Evolutionary conservation across 176 grass and related monocot genomes (phyloP).

Genomic region (Musa beccarii): DNA sequence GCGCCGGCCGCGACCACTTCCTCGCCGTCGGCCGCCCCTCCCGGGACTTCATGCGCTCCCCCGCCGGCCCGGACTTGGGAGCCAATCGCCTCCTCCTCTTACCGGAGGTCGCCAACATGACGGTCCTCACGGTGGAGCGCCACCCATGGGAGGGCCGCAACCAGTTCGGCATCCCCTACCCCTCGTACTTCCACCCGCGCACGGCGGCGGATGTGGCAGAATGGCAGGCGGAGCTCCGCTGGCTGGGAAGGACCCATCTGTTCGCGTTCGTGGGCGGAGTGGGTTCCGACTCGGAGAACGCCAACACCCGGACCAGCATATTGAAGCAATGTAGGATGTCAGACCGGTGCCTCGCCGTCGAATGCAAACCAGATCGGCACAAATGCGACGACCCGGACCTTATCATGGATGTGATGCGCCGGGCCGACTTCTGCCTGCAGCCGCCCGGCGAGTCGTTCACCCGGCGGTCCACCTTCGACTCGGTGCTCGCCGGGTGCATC

Average conservation of each 20-base stretch:
- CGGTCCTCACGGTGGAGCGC: slow-evolving; percentile 5
- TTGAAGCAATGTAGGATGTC: slow-evolving; percentile 12
- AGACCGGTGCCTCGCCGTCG: slow-evolving; percentile 14
- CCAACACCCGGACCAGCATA: background rate
- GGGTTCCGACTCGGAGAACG: background rate
- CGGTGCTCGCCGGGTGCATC: slow-evolving; percentile 18
- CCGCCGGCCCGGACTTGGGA: background rate
- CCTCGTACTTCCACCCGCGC: slow-evolving; percentile 16
- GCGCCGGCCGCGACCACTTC: slow-evolving; percentile 14
- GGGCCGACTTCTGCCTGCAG: slow-evolving; percentile 18
- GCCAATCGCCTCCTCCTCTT: background rate
- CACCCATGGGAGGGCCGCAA: background rate
- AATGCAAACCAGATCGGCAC: background rate
- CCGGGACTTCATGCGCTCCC: background rate
- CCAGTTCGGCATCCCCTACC: slow-evolving; percentile 11
- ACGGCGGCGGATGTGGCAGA: background rate
- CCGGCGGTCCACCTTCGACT: slow-evolving; percentile 15
- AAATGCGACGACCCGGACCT: slow-evolving; percentile 1
- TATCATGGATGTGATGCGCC: background rate
- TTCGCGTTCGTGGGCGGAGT: slow-evolving; percentile 9
- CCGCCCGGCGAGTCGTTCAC: slow-evolving; percentile 8
- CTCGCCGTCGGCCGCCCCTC: background rate
- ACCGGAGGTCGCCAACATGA: slow-evolving; percentile 5
- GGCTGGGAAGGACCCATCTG: background rate
- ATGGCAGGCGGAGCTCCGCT: slow-evolving; percentile 16